Conservation (phyloP, 2,329 filamentous ascomycete genomes). For the Cladosporium phlei region DNA sequence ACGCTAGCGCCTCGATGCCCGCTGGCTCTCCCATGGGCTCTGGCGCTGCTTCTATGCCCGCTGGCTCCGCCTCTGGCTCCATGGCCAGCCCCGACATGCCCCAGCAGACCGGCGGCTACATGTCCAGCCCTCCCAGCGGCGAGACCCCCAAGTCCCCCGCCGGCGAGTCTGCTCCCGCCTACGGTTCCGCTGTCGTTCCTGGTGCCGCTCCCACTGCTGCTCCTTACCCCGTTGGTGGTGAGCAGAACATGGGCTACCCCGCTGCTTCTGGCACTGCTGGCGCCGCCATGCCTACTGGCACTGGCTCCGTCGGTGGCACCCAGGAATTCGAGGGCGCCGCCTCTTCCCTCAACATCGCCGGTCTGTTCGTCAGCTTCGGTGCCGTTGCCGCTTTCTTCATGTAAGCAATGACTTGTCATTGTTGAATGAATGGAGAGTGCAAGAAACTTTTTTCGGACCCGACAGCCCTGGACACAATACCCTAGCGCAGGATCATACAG, state of each 20-base stretch:
- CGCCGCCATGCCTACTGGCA: slow-evolving; percentile 13
- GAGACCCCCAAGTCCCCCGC: slow-evolving; percentile 7
- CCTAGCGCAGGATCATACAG: background rate
- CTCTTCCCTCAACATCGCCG: slow-evolving; percentile 17
- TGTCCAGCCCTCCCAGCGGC: background rate
- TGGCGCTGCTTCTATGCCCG: slow-evolving; percentile 1
- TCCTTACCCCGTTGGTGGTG: slow-evolving; percentile 21
- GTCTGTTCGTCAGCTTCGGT: slow-evolving; percentile 21
- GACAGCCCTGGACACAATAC: slow-evolving; percentile 5
- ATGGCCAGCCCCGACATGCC: background rate
- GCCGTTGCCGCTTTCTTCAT: slow-evolving; percentile 26
- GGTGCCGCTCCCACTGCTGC: slow-evolving; percentile 36
- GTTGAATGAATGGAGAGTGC: no score
- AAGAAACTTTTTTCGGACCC: no score
- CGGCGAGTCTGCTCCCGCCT: slow-evolving; percentile 9
- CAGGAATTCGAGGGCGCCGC: slow-evolving; percentile 9
- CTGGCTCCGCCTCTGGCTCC: background rate
- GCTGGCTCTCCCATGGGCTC: background rate
- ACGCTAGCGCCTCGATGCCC: background rate
- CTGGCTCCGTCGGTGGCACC: slow-evolving; percentile 11
- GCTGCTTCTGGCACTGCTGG: slow-evolving; percentile 3
- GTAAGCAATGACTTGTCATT: slow-evolving; percentile 16
- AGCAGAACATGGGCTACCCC: background rate
- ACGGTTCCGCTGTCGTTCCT: slow-evolving; percentile 35
- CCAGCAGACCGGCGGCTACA: background rate